phyloP scores from a whole-genome alignment of 2,329 filamentous ascomycete genomes.

The Fusarium globosum region DNA sequence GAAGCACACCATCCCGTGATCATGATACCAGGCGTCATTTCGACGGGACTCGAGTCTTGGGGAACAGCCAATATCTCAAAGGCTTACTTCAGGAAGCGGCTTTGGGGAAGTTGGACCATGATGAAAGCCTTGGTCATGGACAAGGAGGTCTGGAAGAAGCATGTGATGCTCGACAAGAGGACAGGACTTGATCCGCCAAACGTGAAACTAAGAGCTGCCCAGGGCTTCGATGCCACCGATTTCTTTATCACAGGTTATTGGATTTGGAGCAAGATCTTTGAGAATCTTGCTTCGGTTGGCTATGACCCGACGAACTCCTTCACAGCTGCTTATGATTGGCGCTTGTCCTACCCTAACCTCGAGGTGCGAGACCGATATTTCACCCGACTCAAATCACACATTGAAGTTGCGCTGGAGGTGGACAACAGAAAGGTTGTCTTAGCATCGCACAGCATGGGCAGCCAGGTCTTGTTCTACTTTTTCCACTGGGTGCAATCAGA shows the following conservation, averaged over 20 bases:
- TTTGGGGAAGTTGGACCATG: constrained; percentile 99
- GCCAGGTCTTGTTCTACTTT: constrained; percentile 89
- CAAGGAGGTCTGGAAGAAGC: constrained; percentile 93
- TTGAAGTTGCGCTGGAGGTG: constrained; percentile 83
- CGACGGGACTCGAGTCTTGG: constrained; percentile 96
- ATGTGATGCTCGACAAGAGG: constrained; percentile 94
- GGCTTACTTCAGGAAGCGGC: constrained; percentile 90
- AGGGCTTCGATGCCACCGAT: constrained; percentile 97
- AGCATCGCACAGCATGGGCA: constrained; percentile 97
- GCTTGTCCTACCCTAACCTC: constrained; percentile 88
- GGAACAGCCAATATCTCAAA: constrained; percentile 86
- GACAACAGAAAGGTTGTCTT: constrained; percentile 84
- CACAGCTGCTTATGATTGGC: constrained; percentile 87
- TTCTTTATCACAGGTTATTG: constrained; percentile 94
- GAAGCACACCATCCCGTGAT: constrained; percentile 87
- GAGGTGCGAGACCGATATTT: constrained; percentile 95
- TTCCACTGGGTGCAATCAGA: constrained; percentile 84
- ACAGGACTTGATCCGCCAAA: constrained; percentile 92
- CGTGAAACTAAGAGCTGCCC: constrained; percentile 90
- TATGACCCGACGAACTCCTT: constrained; percentile 87
- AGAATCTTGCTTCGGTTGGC: constrained; percentile 94
- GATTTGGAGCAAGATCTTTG: constrained; percentile 99
- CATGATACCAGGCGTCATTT: constrained; percentile 98
- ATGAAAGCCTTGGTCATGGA: constrained; percentile 94
- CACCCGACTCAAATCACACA: constrained; percentile 86